These are phyloP conservation scores for Scleroderma citrinum DNA, from an alignment of 768 basidiomycete species.

Conservation along the genomic window DNA sequence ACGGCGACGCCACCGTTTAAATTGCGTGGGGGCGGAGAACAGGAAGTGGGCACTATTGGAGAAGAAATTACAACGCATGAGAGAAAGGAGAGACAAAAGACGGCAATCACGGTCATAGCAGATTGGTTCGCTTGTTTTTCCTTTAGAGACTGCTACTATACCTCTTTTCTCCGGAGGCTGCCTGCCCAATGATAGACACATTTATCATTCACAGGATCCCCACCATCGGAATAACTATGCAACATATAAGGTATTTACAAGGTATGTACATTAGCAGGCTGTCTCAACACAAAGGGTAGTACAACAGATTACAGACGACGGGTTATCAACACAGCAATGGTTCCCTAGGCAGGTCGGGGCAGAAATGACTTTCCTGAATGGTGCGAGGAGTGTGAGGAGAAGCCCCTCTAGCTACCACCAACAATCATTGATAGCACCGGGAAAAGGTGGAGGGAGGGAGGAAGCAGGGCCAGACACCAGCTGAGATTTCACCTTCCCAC, in stretches of 20 bases:
- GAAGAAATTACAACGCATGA: slow-evolving; percentile 16
- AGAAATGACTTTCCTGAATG: no score
- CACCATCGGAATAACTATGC: no score
- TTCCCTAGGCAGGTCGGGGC: no score
- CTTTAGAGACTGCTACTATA: no score
- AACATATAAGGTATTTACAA: neutral
- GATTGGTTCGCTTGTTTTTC: slow-evolving; percentile 2
- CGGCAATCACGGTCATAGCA: no score
- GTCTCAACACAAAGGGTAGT: slow-evolving; percentile 10
- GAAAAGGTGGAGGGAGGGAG: slow-evolving; percentile 78
- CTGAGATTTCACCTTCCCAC: slow-evolving; percentile 60
- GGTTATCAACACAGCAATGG: neutral
- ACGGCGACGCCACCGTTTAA: slow-evolving; percentile 17
- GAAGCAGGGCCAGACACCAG: slow-evolving; percentile 66
- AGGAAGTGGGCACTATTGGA: slow-evolving; percentile 22
- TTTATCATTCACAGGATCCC: neutral
- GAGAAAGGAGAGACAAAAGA: neutral
- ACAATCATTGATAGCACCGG: slow-evolving; percentile 62
- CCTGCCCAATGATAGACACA: no score
- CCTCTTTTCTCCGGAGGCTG: no score
- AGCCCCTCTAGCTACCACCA: neutral
- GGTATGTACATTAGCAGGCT: slow-evolving; percentile 12
- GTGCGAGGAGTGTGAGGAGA: no score
- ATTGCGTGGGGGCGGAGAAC: slow-evolving; percentile 26
- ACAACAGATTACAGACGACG: slow-evolving; percentile 20